Base-by-base conservation (phyloP, 2,329 filamentous ascomycete species). In the Colletotrichum theobromicola region DNA sequence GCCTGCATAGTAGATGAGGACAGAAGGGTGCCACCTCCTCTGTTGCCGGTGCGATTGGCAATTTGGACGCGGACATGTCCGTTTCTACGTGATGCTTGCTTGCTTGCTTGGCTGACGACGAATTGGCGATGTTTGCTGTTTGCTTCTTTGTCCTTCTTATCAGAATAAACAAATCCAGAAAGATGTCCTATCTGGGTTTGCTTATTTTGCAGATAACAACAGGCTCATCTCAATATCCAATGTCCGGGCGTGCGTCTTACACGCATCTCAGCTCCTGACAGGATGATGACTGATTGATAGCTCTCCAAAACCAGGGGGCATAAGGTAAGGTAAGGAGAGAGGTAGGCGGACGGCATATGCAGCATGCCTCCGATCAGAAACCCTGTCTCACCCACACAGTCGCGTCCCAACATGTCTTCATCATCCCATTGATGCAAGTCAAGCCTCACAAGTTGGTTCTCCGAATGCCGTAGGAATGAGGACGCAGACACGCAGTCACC, bases 121-220 rank as follows among this genome's bases (percentile, higher is more conserved):
- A 60, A 46, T 46, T 46, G 42, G n/a, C n/a, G 8, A 21, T 21
- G 18, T 34, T 60, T 32, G 42, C 12, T 58, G 18, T 32, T 70
- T 73, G 58, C 70, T 74, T 71, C 62, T 74, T 42, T 46, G 42
- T n/a, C 24, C 30, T 21, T 62, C 61, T 71, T 74, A 74, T 71
- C 71, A 60, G 26, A 58, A 53, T 21, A 64, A 60, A 60, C 60
- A 70, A 74, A 26, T 55, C 30, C 15, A 55, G 26, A 4, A 61
- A 66, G 58, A 55, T 55, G 15, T 62, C 28, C 46, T 8, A 34
- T 58, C 63, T 32, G 28, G 28, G 16, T 9, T 24, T 74, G 66
- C 53, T 69, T 74, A 72, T 72, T 74, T 72, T 9, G 35, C 53
- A 64, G 67, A 66, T 57, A 74, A 71, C 42, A 46, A n/a, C 55